Evolutionary conservation across 2,329 filamentous ascomycete genomes (phyloP).

Genomic region (Penicillium griseofulvum): DNA sequence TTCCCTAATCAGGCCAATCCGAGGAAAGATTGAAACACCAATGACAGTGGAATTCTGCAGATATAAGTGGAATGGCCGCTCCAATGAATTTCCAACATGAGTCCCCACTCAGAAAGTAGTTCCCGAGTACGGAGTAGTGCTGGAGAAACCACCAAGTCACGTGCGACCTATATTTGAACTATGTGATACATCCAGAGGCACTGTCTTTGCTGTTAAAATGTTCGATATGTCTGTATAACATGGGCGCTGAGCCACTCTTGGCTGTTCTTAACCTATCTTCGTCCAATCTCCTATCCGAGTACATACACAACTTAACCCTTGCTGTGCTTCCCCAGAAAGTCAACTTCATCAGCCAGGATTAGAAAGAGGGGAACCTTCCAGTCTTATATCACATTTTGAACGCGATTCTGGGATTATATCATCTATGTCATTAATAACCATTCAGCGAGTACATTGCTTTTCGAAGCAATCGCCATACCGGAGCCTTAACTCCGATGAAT

Average conservation of each 20-base stretch:
- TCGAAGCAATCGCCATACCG: background rate
- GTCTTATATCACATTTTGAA: background rate
- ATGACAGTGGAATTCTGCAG: background rate
- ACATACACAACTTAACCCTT: background rate
- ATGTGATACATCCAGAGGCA: background rate
- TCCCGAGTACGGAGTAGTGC: constrained; percentile 6
- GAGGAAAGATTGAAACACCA: background rate
- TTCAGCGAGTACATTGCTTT: background rate
- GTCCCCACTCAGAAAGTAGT: background rate
- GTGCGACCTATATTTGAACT: background rate
- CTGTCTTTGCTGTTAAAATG: background rate
- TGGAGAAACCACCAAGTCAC: constrained; percentile 4
- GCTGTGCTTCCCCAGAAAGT: background rate
- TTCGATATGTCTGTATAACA: background rate
- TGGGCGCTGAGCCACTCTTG: too few species aligned
- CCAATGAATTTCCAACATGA: background rate
- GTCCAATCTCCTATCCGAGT: background rate
- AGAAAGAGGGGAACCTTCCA: background rate
- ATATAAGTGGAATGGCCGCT: background rate
- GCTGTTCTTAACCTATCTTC: background rate
- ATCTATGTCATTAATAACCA: background rate
- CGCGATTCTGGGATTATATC: background rate
- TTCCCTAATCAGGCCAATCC: constrained; percentile 3
- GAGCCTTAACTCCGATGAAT: background rate
- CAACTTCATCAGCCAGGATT: background rate